These are phyloP conservation scores for Afroboletus lepidellus DNA, from an alignment of 1,284 basidiomycete species.

Conservation along the genomic window DNA sequence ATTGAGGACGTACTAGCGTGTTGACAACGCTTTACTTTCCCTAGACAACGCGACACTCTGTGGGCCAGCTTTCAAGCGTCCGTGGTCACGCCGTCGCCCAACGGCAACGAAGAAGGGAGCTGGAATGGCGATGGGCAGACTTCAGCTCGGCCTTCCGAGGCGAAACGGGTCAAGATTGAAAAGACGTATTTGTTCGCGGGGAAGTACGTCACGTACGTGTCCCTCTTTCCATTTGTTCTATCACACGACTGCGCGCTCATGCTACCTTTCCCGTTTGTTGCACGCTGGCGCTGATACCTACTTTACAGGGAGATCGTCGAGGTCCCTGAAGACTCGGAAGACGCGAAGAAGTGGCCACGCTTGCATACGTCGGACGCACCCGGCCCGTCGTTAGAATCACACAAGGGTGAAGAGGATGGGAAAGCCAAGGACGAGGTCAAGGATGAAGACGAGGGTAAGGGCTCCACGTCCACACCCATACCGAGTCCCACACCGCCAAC, in stretches of 20 bases:
- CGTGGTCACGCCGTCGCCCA: conserved; percentile 29
- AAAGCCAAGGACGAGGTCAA: background rate
- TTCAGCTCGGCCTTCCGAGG: conserved; percentile 3
- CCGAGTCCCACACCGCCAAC: conserved; percentile 18
- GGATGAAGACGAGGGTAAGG: background rate
- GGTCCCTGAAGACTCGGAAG: conserved; percentile 66
- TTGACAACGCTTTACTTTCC: background rate
- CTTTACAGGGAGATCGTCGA: conserved; percentile 63
- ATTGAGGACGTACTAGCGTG: background rate
- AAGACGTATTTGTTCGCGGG: conserved; percentile 73
- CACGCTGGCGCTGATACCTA: background rate
- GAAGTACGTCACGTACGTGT: conserved; percentile 63
- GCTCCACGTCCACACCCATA: background rate
- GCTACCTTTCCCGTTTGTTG: background rate
- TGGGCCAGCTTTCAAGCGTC: conserved; percentile 66
- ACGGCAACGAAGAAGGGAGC: background rate
- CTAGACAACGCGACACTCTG: conserved; percentile 43
- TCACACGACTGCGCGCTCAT: background rate
- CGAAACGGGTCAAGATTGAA: conserved; percentile 59
- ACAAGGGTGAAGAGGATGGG: background rate
- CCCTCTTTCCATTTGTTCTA: background rate
- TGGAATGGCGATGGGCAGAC: background rate
- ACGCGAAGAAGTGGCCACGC: conserved; percentile 71
- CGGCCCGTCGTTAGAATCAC: background rate
- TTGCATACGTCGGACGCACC: conserved; percentile 37